A percentile compares a stretch with the other conserved stretches of the same genome.
Conservation (phyloP, 495 filamentous ascomycete genomes). For the Evansstolkia leycettana region DNA sequence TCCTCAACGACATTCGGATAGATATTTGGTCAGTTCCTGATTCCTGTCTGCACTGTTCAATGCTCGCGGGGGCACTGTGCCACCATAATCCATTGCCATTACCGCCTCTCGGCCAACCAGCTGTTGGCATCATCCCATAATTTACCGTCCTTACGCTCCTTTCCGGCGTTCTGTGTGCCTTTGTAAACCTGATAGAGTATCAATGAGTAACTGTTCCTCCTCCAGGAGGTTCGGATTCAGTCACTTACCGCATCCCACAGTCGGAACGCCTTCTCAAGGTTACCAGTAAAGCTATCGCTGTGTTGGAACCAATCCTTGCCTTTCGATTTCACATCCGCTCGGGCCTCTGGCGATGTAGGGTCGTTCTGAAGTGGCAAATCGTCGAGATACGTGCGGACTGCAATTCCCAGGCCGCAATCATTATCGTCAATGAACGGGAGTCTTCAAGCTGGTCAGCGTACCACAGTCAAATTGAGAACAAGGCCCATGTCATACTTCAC, state of each 20-base stretch:
- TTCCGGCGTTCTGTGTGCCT: conserved; percentile 53
- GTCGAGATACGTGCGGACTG: conserved; percentile 86
- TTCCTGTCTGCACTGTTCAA: too few relatives aligned
- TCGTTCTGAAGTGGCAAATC: conserved; percentile 49
- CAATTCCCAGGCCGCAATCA: conserved; percentile 77
- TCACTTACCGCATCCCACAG: conserved; percentile 68
- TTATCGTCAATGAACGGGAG: conserved; percentile 78
- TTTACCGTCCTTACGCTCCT: conserved; percentile 42
- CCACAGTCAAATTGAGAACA: not conserved
- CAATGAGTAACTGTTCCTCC: not conserved
- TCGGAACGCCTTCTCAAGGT: conserved; percentile 67
- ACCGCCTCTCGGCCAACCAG: conserved; percentile 46
- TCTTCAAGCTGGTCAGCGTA: conserved; percentile 33
- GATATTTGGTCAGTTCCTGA: too few relatives aligned
- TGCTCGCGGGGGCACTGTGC: too few relatives aligned
- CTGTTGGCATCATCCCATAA: conserved; percentile 53
- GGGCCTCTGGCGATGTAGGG: conserved; percentile 45
- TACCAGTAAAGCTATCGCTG: conserved; percentile 59
- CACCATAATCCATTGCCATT: conserved; percentile 4
- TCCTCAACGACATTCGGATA: too few relatives aligned
- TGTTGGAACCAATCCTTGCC: conserved; percentile 66
- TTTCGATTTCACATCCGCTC: conserved; percentile 47
- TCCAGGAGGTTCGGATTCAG: not conserved
- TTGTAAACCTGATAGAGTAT: conserved; percentile 37
- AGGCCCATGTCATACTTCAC: conserved; percentile 50